phyloP scores from a whole-genome alignment of 2,329 filamentous ascomycete genomes.

The Ascochyta lentis region DNA sequence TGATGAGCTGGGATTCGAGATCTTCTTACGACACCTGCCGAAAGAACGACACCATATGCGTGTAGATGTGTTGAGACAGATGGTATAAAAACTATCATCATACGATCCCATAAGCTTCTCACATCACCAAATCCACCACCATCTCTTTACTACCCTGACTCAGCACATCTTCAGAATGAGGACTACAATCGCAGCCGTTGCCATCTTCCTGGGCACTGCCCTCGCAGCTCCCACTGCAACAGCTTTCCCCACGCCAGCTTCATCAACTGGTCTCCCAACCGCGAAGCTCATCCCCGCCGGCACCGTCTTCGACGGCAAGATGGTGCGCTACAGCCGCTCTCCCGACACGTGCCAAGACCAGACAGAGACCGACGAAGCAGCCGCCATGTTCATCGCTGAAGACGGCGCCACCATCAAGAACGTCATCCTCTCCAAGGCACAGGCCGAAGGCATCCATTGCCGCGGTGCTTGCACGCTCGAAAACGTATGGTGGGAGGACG shows the following conservation, averaged over 20 bases:
- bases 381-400: slow-evolving; percentile 39
- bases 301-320: slow-evolving; percentile 19
- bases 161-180: slow-evolving; percentile 22
- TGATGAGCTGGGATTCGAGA: background rate
- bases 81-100: slow-evolving; percentile 1
- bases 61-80: background rate
- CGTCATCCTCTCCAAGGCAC: slow-evolving; percentile 57
- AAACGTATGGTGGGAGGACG: slow-evolving; percentile 21
- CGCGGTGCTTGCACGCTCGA: slow-evolving; percentile 52
- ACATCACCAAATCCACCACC: background rate
- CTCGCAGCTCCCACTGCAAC: slow-evolving; percentile 21
- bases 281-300: slow-evolving; percentile 14
- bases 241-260: slow-evolving; percentile 13
- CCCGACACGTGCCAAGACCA: slow-evolving; percentile 20
- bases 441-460: slow-evolving; percentile 59
- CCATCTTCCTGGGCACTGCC: slow-evolving; percentile 23
- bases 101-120: background rate
- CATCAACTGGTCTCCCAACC: slow-evolving; percentile 12
- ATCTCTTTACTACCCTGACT: background rate
- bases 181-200: slow-evolving; percentile 24
- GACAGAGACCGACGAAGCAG: slow-evolving; percentile 19
- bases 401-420: slow-evolving; percentile 57
- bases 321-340: slow-evolving; percentile 21
- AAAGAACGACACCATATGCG: background rate
- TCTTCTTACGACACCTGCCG: background rate